Conservation (phyloP, 495 filamentous ascomycete species). For the Neurospora sp. region DNA sequence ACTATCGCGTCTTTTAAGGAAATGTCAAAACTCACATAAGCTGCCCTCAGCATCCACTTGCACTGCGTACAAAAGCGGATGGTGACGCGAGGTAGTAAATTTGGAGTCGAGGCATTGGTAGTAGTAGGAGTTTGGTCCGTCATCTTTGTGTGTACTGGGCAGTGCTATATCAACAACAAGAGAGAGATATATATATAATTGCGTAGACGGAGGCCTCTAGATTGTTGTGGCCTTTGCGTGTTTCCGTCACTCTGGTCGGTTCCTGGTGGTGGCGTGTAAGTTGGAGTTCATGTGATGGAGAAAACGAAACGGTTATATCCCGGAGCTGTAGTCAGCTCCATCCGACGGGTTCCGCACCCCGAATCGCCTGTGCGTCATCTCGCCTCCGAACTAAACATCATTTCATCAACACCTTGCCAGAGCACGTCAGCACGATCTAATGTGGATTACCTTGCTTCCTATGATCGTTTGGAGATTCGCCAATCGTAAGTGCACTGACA, state of each 20-base stretch:
- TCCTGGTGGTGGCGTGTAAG: background rate
- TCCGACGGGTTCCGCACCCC: background rate
- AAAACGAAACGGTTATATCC: background rate
- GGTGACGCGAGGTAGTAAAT: constrained; percentile 42
- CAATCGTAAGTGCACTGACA: background rate
- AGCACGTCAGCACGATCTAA: background rate
- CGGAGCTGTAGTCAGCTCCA: background rate
- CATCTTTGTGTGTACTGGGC: background rate
- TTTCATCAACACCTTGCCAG: background rate
- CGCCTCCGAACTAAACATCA: background rate
- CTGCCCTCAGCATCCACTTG: constrained; percentile 84
- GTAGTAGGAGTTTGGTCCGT: background rate
- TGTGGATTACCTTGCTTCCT: background rate
- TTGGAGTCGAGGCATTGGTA: constrained; percentile 7
- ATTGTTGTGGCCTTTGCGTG: background rate
- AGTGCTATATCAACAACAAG: background rate
- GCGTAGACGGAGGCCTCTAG: background rate
- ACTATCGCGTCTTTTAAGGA: background rate
- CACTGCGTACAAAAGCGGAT: constrained; percentile 79
- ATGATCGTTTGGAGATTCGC: background rate
- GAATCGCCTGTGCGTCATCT: background rate
- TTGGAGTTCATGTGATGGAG: background rate
- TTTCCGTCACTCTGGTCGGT: background rate
- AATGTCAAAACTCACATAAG: constrained; percentile 51
- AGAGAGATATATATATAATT: background rate